phyloP scores from a whole-genome alignment of 2,329 filamentous ascomycete genomes.

The Zasmidium cellare region DNA sequence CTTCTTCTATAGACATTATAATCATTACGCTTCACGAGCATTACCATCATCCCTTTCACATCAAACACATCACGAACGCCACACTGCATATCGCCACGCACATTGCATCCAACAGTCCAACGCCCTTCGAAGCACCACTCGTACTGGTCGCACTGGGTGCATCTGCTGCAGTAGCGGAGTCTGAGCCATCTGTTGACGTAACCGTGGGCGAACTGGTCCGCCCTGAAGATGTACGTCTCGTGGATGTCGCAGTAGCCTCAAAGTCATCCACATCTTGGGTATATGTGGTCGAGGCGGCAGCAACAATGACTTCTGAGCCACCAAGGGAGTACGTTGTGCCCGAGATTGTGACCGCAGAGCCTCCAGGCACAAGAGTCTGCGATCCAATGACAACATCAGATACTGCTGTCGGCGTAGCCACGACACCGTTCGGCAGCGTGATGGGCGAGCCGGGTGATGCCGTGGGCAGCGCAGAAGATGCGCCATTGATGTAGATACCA shows the following conservation, averaged over 20 bases:
- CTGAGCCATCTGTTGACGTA: background rate
- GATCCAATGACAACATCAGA: constrained; percentile 9
- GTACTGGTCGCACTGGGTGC: background rate
- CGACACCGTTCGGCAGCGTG: constrained; percentile 8
- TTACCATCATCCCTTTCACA: background rate
- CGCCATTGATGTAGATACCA: constrained; percentile 8
- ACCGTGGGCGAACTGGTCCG: background rate
- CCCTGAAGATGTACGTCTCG: background rate
- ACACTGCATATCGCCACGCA: background rate
- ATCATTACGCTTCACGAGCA: background rate
- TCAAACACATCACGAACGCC: background rate
- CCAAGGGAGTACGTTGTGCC: constrained; percentile 16
- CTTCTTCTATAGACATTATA: background rate
- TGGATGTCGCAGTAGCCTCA: background rate
- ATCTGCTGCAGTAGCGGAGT: background rate
- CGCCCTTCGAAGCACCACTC: background rate
- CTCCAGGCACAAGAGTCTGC: constrained; percentile 18
- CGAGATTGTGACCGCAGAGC: constrained; percentile 9
- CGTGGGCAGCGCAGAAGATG: background rate
- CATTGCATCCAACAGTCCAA: background rate
- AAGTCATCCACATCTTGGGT: constrained; percentile 2
- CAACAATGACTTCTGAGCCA: constrained; percentile 8
- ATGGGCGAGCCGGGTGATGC: background rate
- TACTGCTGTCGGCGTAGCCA: constrained; percentile 11
- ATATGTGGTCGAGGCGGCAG: constrained; percentile 3